Conservation (phyloP, 2,329 filamentous ascomycete species). For the Hortaea werneckii region DNA sequence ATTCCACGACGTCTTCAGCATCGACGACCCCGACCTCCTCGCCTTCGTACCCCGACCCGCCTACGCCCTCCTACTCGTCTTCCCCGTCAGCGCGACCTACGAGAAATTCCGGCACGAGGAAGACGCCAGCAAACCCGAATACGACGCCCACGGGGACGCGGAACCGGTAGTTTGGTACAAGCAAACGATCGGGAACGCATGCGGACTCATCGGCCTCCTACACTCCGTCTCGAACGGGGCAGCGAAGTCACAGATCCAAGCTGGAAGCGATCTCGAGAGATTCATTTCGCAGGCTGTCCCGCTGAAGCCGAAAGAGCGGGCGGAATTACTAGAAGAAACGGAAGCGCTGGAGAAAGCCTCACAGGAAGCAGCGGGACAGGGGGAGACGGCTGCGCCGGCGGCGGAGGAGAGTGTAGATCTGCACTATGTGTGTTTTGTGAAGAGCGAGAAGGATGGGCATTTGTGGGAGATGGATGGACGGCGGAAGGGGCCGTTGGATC, state of each 20-base stretch:
- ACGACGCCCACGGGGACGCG: constrained; percentile 53
- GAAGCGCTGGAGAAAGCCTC: constrained; percentile 68
- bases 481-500: constrained; percentile 61
- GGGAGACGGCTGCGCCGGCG: constrained; percentile 68
- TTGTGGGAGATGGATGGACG: constrained; percentile 75
- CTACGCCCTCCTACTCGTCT: constrained; percentile 81
- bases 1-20: constrained; percentile 86
- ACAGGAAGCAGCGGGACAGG: constrained; percentile 61
- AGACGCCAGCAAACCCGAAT: constrained; percentile 54
- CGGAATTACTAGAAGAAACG: constrained; percentile 67
- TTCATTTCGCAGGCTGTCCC: constrained; percentile 62
- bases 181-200: constrained; percentile 90
- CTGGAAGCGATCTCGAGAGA: constrained; percentile 48
- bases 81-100: constrained; percentile 72
- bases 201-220: constrained; percentile 78
- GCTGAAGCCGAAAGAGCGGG: constrained; percentile 55
- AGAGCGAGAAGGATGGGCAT: constrained; percentile 53
- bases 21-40: constrained; percentile 75
- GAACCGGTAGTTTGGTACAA: constrained; percentile 89
- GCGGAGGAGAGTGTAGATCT: constrained; percentile 78
- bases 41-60: constrained; percentile 81
- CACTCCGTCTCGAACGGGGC: constrained; percentile 74
- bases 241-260: constrained; percentile 50
- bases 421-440: constrained; percentile 94
- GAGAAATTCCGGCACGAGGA: constrained; percentile 65